Evolutionary conservation across 1,139 yeast species (phyloP), one percentile per base, ranked within the genome.

Genomic region (Taphrina wiesneri): DNA sequence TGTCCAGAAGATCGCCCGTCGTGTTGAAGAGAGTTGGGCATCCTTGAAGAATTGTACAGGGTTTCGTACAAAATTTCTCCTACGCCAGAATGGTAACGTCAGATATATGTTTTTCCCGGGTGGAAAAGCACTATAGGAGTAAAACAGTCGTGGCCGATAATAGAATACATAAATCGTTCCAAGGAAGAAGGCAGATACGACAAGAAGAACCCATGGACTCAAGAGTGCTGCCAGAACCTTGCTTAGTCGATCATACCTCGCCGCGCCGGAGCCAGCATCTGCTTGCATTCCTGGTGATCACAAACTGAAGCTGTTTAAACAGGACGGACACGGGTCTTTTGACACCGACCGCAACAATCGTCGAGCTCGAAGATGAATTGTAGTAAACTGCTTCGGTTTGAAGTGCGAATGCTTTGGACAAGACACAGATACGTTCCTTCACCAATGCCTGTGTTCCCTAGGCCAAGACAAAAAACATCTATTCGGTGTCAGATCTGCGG

Each of bases 81-180:
- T 46, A 17, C 67, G 60, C 45, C 36, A 46, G 32, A 45, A 59
- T n/a, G 67, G 65, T n/a, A 43, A 45, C 11, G 49, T 28, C 28
- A 57, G 41, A 45, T 65, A 59, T 9, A 65, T 52, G 21, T 21
- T 19, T 13, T 66, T 66, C 15, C 64, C 43, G 5, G 47, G 28
- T 2, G 67, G 67, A 43, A 51, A 65, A 9, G 65, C 51, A 5
- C 53, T 54, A 47, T 65, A 65, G 36, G 60, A 25, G 34, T 59
- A 57, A 25, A 36, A 45, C 32, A 65, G 67, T 13, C 67, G 56
- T 7, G 67, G 67, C 47, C 43, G 47, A 28, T 56, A 51, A 34
- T 65, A 65, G 30, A 59, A 17, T 34, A 39, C 17, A 46, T 53
- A 60, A 3, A 51, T 17, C 5, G 25, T n/a, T 2, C 36, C 59